Percentiles rank a stretch among this genome's conserved stretches.
phyloP scores from a whole-genome alignment of 2,329 filamentous ascomycete species.

The Pestalotiopsis sp. region DNA sequence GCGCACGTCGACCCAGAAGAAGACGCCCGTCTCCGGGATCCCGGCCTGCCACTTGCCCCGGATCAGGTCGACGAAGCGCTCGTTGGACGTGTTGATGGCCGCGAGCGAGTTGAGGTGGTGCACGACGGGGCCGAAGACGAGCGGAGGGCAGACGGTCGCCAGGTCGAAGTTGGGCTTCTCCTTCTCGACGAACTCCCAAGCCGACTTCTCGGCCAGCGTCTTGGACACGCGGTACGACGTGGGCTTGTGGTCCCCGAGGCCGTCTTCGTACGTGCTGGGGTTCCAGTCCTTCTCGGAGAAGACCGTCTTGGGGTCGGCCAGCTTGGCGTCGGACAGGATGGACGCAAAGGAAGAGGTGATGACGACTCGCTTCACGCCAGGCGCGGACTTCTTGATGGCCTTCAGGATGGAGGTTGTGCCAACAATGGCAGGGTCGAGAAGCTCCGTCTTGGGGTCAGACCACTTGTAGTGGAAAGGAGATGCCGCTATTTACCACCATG shows the following conservation, averaged over 20 bases:
- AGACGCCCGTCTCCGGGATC: slow-evolving; percentile 42
- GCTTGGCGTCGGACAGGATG: slow-evolving; percentile 40
- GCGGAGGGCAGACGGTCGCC: slow-evolving; percentile 54
- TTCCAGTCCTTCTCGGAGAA: slow-evolving; percentile 56
- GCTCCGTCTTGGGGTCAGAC: slow-evolving; percentile 50
- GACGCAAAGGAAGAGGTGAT: slow-evolving; percentile 58
- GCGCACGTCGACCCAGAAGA: slow-evolving; percentile 56
- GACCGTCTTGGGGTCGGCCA: slow-evolving; percentile 37
- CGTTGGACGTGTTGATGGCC: slow-evolving; percentile 54
- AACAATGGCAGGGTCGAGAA: slow-evolving; percentile 58
- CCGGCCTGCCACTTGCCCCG: slow-evolving; percentile 47
- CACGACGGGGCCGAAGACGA: slow-evolving; percentile 54
- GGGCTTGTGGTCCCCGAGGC: slow-evolving; percentile 35
- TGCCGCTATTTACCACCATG: slow-evolving; percentile 35
- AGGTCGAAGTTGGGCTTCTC: slow-evolving; percentile 49
- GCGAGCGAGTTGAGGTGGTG: slow-evolving; percentile 46
- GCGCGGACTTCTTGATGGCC: slow-evolving; percentile 61
- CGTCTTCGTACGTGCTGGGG: slow-evolving; percentile 47
- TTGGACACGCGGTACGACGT: slow-evolving; percentile 57
- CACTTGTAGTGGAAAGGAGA: slow-evolving; percentile 59
- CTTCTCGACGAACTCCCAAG: slow-evolving; percentile 50
- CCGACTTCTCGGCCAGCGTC: slow-evolving; percentile 52
- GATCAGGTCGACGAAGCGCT: slow-evolving; percentile 51
- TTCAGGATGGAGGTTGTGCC: slow-evolving; percentile 70
- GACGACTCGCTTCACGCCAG: slow-evolving; percentile 69